Percentiles rank a stretch among this genome's conserved stretches.
phyloP scores from a whole-genome alignment of 176 grass and related monocot genomes.

The Phragmites australis region DNA sequence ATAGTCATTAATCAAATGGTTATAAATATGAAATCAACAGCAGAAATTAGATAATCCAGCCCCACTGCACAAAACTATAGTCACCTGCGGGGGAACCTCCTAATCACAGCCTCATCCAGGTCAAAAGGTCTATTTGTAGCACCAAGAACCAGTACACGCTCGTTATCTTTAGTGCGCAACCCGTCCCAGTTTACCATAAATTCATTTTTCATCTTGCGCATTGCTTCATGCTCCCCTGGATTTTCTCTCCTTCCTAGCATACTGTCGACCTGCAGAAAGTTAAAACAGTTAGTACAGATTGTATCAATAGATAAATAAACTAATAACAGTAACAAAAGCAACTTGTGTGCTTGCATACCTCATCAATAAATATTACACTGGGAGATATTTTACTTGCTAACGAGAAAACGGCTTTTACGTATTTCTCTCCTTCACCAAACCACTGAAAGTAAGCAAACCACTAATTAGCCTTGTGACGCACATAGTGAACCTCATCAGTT shows the following conservation, averaged over 20 bases:
- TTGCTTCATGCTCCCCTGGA: conserved; percentile 98
- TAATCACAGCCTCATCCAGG: conserved; percentile 99
- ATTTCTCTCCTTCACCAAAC: conserved; percentile 99
- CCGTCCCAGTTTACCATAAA: conserved; percentile 99
- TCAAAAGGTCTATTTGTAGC: conserved; percentile 99
- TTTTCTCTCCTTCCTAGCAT: conserved; percentile 99
- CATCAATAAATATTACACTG: conserved; percentile 98
- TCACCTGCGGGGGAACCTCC: conserved; percentile 94
- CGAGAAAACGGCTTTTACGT: conserved; percentile 96
- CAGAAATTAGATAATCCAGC: background rate
- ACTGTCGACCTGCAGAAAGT: conserved; percentile 79
- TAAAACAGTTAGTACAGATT: conserved; percentile 10
- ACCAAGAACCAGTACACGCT: conserved; percentile 96
- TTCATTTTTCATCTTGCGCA: conserved; percentile 99
- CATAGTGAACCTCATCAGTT: conserved; percentile 15
- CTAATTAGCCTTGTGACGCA: conserved; percentile 35
- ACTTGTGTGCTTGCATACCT: conserved; percentile 54
- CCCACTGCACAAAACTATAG: background rate
- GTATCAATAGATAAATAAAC: conserved; percentile 4
- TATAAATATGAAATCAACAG: conserved; percentile 9
- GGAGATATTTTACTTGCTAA: conserved; percentile 98
- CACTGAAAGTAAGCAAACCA: conserved; percentile 63
- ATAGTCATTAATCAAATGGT: conserved; percentile 25
- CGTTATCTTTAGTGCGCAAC: conserved; percentile 94
- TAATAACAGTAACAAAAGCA: conserved; percentile 8